Percentiles rank a stretch among this genome's conserved stretches.
phyloP scores from a whole-genome alignment of 1,284 basidiomycete genomes.

The Baeospora myosura region DNA sequence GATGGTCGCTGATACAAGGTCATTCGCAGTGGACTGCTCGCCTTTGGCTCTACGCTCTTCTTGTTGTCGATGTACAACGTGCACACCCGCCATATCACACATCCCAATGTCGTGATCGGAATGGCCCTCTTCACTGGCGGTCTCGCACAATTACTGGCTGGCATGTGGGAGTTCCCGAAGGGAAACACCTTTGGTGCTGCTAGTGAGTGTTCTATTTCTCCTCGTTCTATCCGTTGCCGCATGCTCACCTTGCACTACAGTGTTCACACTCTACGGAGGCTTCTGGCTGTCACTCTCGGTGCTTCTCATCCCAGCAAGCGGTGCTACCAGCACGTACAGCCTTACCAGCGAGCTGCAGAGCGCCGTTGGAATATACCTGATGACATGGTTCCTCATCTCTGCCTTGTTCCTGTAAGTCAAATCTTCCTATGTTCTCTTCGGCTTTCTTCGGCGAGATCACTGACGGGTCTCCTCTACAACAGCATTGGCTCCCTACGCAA shows the following conservation, averaged over 20 bases:
- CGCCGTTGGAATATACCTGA: slow-evolving; percentile 63
- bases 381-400: slow-evolving; percentile 68
- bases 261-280: slow-evolving; percentile 76
- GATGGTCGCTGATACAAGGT: neutral
- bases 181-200: slow-evolving; percentile 68
- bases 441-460: too few species aligned
- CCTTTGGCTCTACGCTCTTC: slow-evolving; percentile 69
- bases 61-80: slow-evolving; percentile 65
- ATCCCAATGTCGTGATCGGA: slow-evolving; percentile 74
- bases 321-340: slow-evolving; percentile 47
- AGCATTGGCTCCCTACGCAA: slow-evolving; percentile 37
- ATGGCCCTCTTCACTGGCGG: slow-evolving; percentile 83
- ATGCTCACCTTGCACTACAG: slow-evolving; percentile 45
- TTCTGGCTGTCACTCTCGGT: slow-evolving; percentile 80
- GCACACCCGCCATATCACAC: slow-evolving; percentile 39
- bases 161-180: slow-evolving; percentile 78
- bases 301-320: slow-evolving; percentile 57
- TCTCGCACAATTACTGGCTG: slow-evolving; percentile 67
- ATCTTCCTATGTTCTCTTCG: slow-evolving; percentile 15
- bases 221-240: too few species aligned
- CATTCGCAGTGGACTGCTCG: slow-evolving; percentile 44
- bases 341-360: slow-evolving; percentile 36
- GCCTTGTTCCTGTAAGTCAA: slow-evolving; percentile 54
- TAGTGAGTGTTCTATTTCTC: slow-evolving; percentile 35
- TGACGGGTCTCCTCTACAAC: too few species aligned